phyloP scores from a whole-genome alignment of 1,139 yeast species.

The Suhomyces ambrosiae region DNA sequence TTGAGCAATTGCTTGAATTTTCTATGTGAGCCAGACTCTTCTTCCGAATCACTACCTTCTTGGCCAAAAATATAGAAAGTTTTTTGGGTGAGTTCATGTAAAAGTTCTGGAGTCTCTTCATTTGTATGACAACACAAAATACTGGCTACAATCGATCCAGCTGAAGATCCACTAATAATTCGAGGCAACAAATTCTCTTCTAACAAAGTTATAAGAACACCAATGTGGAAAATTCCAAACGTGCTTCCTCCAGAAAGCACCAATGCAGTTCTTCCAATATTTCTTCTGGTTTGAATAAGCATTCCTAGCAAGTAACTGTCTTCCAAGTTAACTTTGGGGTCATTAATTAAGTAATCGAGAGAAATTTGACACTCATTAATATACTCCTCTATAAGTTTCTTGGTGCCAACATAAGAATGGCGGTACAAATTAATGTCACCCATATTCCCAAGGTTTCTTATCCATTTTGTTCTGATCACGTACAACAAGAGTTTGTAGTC shows the following conservation, averaged over 20 bases:
- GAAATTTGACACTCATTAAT: constrained; percentile 73
- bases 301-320: constrained; percentile 72
- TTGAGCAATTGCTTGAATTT: constrained; percentile 42
- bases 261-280: constrained; percentile 90
- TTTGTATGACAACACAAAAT: constrained; percentile 79
- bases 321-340: constrained; percentile 53
- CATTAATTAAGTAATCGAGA: constrained; percentile 50
- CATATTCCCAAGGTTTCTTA: constrained; percentile 83
- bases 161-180: constrained; percentile 92
- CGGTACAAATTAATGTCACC: constrained; percentile 79
- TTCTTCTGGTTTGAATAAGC: constrained; percentile 83
- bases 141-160: constrained; percentile 94
- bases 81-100: constrained; percentile 54
- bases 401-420: constrained; percentile 85
- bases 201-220: constrained; percentile 78
- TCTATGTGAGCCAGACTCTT: constrained; percentile 19
- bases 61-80: constrained; percentile 67
- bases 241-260: constrained; percentile 95
- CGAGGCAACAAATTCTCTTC: constrained; percentile 79
- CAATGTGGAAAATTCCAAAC: constrained; percentile 89
- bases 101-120: constrained; percentile 64
- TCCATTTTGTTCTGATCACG: constrained; percentile 81
- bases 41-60: constrained; percentile 1
- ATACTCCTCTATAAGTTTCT: constrained; percentile 78
- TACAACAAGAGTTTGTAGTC: constrained; percentile 68